A percentile compares a stretch with the other conserved stretches of the same genome.
Conservation (phyloP, 768 basidiomycete species). For the Lactarius akahatsu region DNA sequence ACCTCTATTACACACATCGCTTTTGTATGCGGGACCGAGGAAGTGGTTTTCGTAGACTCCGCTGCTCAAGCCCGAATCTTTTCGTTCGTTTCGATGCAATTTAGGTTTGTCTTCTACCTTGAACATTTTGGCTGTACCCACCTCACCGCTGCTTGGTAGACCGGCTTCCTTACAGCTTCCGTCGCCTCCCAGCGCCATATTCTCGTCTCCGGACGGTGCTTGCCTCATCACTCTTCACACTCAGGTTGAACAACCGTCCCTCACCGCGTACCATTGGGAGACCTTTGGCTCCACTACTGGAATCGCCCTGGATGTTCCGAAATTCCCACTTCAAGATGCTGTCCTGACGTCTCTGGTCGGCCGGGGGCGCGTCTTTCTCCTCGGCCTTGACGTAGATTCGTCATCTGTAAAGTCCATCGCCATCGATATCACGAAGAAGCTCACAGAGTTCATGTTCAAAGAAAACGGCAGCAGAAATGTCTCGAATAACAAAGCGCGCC, state of each 20-base stretch:
- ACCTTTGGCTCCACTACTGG: conserved; percentile 55
- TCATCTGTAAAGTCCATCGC: conserved; percentile 43
- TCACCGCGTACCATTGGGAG: conserved; percentile 53
- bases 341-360: conserved; percentile 47
- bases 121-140: background rate
- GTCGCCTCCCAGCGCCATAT: conserved; percentile 37
- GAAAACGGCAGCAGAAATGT: conserved; percentile 38
- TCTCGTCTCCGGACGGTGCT: conserved; percentile 54
- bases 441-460: conserved; percentile 56
- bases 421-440: conserved; percentile 53
- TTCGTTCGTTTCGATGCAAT: conserved; percentile 53
- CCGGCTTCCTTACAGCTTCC: conserved; percentile 46
- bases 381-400: conserved; percentile 40
- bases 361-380: conserved; percentile 44
- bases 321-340: conserved; percentile 31
- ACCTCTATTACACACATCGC: conserved; percentile 39
- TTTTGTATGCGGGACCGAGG: conserved; percentile 53
- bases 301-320: conserved; percentile 39
- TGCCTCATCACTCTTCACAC: conserved; percentile 45
- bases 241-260: background rate
- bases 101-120: conserved; percentile 41
- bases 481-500: conserved; percentile 24
- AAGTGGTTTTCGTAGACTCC: conserved; percentile 51
- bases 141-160: conserved; percentile 33
- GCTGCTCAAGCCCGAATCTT: conserved; percentile 47